Percentiles rank a stretch among this genome's conserved stretches.
phyloP scores from a whole-genome alignment of 352 stramenopile species.

The Globisporangium splendens region DNA sequence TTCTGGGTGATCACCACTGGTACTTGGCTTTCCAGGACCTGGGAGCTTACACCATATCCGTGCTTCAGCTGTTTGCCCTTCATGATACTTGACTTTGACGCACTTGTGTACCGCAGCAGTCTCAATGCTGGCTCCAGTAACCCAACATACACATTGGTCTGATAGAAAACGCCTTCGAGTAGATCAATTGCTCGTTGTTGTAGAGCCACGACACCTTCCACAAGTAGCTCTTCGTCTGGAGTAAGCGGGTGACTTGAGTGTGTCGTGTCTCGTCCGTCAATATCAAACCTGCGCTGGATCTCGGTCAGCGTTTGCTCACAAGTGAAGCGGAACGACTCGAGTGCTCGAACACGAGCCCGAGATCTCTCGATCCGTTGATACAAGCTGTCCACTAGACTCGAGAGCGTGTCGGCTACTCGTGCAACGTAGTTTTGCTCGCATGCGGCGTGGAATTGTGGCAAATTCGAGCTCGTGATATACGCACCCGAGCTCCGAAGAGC shows the following conservation, averaged over 20 bases:
- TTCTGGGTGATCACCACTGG: conserved; percentile 37
- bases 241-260: conserved; percentile 9
- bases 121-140: conserved; percentile 49
- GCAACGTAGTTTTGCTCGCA: conserved; percentile 58
- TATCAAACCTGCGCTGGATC: background rate
- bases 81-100: conserved; percentile 56
- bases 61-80: conserved; percentile 52
- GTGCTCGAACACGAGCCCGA: conserved; percentile 23
- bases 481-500: conserved; percentile 17
- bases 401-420: conserved; percentile 31
- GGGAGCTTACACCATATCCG: conserved; percentile 58
- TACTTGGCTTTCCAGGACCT: conserved; percentile 28
- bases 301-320: conserved; percentile 25
- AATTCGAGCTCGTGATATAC: conserved; percentile 35
- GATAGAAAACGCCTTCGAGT: conserved; percentile 30
- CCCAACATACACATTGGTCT: conserved; percentile 58
- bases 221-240: conserved; percentile 35
- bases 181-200: conserved; percentile 29
- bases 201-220: conserved; percentile 34
- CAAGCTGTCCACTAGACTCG: conserved; percentile 27
- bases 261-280: background rate
- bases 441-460: conserved; percentile 34
- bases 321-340: conserved; percentile 21
- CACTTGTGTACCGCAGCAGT: conserved; percentile 46
- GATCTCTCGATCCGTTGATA: conserved; percentile 40